Evolutionary conservation across 2,329 filamentous ascomycete genomes (phyloP), one percentile per base, ranked within the genome.

Genomic region (Pleoardoris graminearum): DNA sequence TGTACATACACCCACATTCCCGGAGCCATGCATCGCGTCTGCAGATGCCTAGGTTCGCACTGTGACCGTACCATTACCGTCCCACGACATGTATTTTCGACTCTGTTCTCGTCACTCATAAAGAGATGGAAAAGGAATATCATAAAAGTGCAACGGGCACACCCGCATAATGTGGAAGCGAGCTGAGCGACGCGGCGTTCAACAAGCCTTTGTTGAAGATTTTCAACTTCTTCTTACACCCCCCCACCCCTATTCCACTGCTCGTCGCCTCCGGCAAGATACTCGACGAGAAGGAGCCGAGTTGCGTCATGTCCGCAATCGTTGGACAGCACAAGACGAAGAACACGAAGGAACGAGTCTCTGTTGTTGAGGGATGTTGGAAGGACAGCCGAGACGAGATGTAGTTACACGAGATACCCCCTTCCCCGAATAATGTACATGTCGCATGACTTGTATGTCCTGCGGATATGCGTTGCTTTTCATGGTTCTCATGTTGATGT

Each of bases 351-450:
- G 7, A 4, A 36, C 17, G 33, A 16, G 3, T n/a, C 3, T 12
- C 29, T 16, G 25, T 54, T 52, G 21, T 43, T 59, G 50, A 44
- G 59, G 22, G 22, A 58, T 48, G 48, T 36, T 57, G 53, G 42
- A 27, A 41, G 16, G 25, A 27, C 25, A 21, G 14, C 16, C 19
- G 27, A 35, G 25, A 41, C 27, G 25, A 12, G 19, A 41, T 57
- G 53, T 57, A 59, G 53, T 58, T 63, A 62, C 63, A 61, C 55
- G 62, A 67, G 64, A 67, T 67, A 67, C 64, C 63, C 63, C 59
- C 17, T 61, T 61, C 58, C 51, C 59, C 53, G n/a, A 64, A 62
- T 62, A 50, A 57, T 57, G 54, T 58, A n/a, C n/a, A n/a, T n/a
- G n/a, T n/a, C n/a, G n/a, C n/a, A n/a, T n/a, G n/a, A n/a, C n/a